Conservation (phyloP, 208 protist species). For the Trichomonas vaginalis region DNA sequence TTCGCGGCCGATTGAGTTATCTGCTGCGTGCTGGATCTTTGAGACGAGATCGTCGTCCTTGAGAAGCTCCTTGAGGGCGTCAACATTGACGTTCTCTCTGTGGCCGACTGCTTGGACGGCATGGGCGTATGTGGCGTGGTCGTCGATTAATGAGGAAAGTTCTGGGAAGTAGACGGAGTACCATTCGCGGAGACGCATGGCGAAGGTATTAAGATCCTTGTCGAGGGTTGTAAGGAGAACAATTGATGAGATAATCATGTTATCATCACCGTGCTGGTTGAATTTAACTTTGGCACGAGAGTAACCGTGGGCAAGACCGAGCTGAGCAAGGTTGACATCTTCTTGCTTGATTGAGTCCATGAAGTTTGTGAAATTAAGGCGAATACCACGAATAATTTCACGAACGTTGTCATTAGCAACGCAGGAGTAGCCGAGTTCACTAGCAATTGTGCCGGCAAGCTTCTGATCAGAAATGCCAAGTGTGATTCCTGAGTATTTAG, state of each 20-base stretch:
- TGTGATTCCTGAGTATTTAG: conserved; percentile 49
- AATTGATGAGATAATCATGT: conserved; percentile 96
- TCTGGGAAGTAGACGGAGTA: conserved; percentile 93
- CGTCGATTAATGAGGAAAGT: conserved; percentile 76
- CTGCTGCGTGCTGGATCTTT: conserved; percentile 61
- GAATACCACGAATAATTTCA: conserved; percentile 76
- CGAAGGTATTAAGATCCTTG: conserved; percentile 98
- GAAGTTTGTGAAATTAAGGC: conserved; percentile 69
- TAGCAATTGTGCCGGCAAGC: conserved; percentile 70
- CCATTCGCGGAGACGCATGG: conserved; percentile 72
- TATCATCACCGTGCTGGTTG: conserved; percentile 90
- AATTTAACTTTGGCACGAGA: conserved; percentile 95
- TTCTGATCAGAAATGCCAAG: conserved; percentile 80
- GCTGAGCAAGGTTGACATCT: conserved; percentile 81
- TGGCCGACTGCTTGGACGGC: conserved; percentile 62
- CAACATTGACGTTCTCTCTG: not conserved
- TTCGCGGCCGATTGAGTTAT: conserved; percentile 75
- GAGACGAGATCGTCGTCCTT: not conserved
- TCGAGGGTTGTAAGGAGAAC: conserved; percentile 91
- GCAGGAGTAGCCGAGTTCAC: conserved; percentile 56
- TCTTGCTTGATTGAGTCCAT: conserved; percentile 18
- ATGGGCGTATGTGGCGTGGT: conserved; percentile 77
- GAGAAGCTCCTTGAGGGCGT: not conserved
- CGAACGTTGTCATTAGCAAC: conserved; percentile 54
- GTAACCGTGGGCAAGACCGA: conserved; percentile 90